Evolutionary conservation across 2,329 filamentous ascomycete genomes (phyloP), one percentile per base, ranked within the genome.

Genomic region (Phyllosticta capitalensis): DNA sequence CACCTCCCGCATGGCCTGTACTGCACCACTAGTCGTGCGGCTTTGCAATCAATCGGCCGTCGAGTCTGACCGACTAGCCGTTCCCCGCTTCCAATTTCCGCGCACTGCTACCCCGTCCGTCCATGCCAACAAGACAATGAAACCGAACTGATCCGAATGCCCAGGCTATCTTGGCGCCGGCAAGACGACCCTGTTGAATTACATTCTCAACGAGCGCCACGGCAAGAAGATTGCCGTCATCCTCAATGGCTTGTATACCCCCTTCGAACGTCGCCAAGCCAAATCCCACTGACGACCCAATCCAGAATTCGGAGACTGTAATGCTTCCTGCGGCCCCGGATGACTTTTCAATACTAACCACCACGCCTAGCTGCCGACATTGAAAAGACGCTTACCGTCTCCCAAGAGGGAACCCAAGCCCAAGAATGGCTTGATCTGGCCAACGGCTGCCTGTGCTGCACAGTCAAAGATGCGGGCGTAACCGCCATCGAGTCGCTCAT

Each of bases 161-260:
- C 55, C 63, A 94, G 90, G 94, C 3, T 99, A 99, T 69, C 82
- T 99, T 3, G 94, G 94, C 19, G 90, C 94, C 9, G 94, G 94
- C 19, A 99, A 99, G 75, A 97, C 92, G 0, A 97, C 92, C 0
- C 75, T 97, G 28, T 79, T 99, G 61, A 97, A 99, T 72, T 96
- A 97, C 72, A 97, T 99, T 63, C 79, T 99, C 56, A 95, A 88
- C 26, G 91, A 92, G 61, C 87, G 92, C 62, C 94, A 99, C 80
- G 92, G 92, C 72, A 97, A 97, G 80, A 96, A 91, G 69, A 94
- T 99, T 72, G 94, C 94, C 10, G 94, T 99, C 14, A 97, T 99
- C 60, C 83, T 99, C 78, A 99, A 99, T 73, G 91, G 90, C 75
- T 68, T 69, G 72, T 79, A 62, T 24, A 53, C 52, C 52, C 54